Evolutionary conservation across 371 early-diverging fungal species (phyloP), one percentile per base, ranked within the genome.

Genomic region (Circinella umbellata): DNA sequence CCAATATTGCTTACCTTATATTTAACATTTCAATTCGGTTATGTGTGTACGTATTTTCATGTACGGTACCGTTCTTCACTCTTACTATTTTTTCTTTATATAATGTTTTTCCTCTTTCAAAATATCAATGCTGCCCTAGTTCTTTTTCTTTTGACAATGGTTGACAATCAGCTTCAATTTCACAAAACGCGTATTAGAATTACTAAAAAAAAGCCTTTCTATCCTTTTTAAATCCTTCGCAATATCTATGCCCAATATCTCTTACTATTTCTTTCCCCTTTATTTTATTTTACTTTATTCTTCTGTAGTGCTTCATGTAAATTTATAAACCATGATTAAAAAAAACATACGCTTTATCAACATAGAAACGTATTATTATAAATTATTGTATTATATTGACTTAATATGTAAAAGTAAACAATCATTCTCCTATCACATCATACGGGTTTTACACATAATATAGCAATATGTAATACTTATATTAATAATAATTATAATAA

Each of bases 311-410:
- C 57, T 57, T 57, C 57, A 34, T 57, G 57, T 57, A 57, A 57
- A 57, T 57, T 57, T 57, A 57, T 57, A 8, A 4, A 34, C 27
- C 57, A 57, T 57, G 57, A 57, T 51, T 66, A 69, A 53, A 64
- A 54, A 64, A 34, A 53, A 60, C 59, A 64, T 57, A 57, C 15
- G 15, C 9, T 53, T 13, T 53, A 53, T 53, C 27, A 27, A 27
- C 27, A 27, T 27, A 27, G 27, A 27, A 27, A 27, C 27, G 2
- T 27, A 27, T 2, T 27, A 27, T 27, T 27, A 27, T 27, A 0
- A 27, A 27, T 27, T 27, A 27, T 27, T 27, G 27, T 27, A 27
- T 27, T 27, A 27, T 27, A 27, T 27, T 27, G 27, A 27, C 27
- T 27, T 27, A 27, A 27, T 27, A 27, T 27, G 27, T 27, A 27